These are phyloP conservation scores for Boletales sp. DNA, from an alignment of 768 basidiomycete genomes.

Conservation along the genomic window DNA sequence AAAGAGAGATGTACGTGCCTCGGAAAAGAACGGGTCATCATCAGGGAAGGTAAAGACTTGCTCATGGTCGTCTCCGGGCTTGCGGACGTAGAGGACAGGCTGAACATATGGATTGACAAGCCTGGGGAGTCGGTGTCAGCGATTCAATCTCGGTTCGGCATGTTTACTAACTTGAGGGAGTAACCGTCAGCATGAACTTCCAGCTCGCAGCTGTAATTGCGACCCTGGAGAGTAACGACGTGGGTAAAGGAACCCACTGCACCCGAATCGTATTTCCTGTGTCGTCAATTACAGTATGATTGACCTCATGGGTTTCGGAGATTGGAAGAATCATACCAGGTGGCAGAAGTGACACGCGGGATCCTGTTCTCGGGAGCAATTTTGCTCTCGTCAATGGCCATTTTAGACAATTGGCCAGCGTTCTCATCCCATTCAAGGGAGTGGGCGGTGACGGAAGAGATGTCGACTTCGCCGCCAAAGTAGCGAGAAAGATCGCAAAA, in stretches of 20 bases:
- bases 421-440: constrained; percentile 92
- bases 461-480: constrained; percentile 94
- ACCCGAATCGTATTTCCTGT: constrained; percentile 91
- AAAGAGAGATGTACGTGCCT: constrained; percentile 36
- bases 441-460: constrained; percentile 74
- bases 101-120: constrained; percentile 92
- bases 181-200: constrained; percentile 95
- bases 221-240: constrained; percentile 86
- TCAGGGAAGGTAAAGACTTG: constrained; percentile 68
- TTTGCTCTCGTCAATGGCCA: constrained; percentile 78
- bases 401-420: constrained; percentile 79
- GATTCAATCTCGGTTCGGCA: constrained; percentile 6
- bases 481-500: constrained; percentile 96
- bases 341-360: constrained; percentile 88
- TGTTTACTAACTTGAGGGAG: constrained; percentile 59
- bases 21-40: constrained; percentile 94
- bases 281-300: constrained; percentile 15
- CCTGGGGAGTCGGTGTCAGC: constrained; percentile 36
- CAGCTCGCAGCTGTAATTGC: constrained; percentile 90
- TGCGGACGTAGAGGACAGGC: constrained; percentile 83
- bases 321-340: constrained; percentile 55
- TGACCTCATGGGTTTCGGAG: constrained; percentile 13
- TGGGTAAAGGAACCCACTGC: constrained; percentile 93
- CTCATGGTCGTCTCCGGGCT: constrained; percentile 76
- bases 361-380: constrained; percentile 88